Evolutionary conservation across 176 grass and related monocot species (phyloP), one percentile per base, ranked within the genome.

Genomic region (Raddia guianensis): DNA sequence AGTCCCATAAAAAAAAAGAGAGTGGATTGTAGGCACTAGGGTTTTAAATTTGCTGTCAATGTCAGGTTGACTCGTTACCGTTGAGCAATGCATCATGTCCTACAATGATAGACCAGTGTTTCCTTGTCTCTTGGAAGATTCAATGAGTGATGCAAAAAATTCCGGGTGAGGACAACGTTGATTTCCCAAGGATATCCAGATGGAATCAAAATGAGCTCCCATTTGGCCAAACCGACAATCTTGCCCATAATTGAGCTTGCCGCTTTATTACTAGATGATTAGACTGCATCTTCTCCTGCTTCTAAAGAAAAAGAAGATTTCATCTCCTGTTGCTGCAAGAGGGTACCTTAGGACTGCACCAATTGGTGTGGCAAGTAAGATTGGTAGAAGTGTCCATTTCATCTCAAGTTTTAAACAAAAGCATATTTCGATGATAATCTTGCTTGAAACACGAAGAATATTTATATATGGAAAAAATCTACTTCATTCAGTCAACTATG

Each of bases 11-110:
- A 40, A 40, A 40, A 5, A 5, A 2, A 40, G 2, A 40, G 4
- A 40, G 37, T 40, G 2, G 37, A 27, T 27, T 27, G 27, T 27
- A 20, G 42, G 33, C 82, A 54, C 40, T 58, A 44, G n/a, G 46
- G 21, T 85, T 73, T 73, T 73, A 27, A 81, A 15, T 46, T 62
- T 81, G 52, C 13, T 62, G 85, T 86, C 75, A 76, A 72, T 35
- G 1, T 58, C 21, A 62, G 21, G 11, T 32, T 44, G 43, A 18
- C 21, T 16, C 9, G 14, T 33, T 8, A 16, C 16, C 61, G 46
- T 45, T 42, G 70, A 58, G 44, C 51, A n/a, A 64, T 73, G 27
- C 65, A 65, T 53, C 7, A 16, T 74, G 16, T 63, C 51, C 40
- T 77, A 5, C 42, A n/a, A n/a, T 49, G 74, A 72, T 49, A 59